These are phyloP conservation scores for Sanguinoderma infundibulare DNA, from an alignment of 1,284 basidiomycete genomes.

Conservation along the genomic window DNA sequence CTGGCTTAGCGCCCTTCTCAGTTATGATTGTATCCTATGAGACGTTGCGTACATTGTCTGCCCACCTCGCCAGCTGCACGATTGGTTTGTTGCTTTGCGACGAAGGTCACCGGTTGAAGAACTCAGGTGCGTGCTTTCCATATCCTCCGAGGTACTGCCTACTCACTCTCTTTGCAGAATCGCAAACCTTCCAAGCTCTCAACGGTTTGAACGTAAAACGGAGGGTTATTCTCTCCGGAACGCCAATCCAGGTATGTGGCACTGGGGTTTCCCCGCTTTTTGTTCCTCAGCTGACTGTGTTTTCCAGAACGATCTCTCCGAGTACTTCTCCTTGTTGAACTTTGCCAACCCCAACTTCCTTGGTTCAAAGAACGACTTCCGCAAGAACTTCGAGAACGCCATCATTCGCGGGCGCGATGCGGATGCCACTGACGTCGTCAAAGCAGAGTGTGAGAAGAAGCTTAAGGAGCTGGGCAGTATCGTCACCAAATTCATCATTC, in stretches of 20 bases:
- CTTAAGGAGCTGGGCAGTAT: slow-evolving; percentile 91
- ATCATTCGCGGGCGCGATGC: slow-evolving; percentile 96
- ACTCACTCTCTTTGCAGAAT: slow-evolving; percentile 55
- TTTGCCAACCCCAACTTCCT: slow-evolving; percentile 98
- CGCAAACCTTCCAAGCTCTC: slow-evolving; percentile 88
- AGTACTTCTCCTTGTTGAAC: slow-evolving; percentile 95
- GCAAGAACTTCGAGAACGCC: slow-evolving; percentile 94
- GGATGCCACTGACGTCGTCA: slow-evolving; percentile 84
- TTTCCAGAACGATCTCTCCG: slow-evolving; percentile 89
- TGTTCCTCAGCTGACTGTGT: not conserved
- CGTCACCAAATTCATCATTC: slow-evolving; percentile 97
- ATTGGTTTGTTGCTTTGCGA: slow-evolving; percentile 95
- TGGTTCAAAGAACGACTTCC: slow-evolving; percentile 91
- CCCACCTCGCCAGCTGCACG: slow-evolving; percentile 76
- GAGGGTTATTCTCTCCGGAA: slow-evolving; percentile 96
- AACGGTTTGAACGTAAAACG: slow-evolving; percentile 88
- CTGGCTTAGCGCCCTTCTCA: slow-evolving; percentile 35
- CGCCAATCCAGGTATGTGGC: slow-evolving; percentile 82
- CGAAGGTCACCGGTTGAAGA: slow-evolving; percentile 97
- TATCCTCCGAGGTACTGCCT: not conserved
- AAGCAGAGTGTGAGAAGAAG: slow-evolving; percentile 87
- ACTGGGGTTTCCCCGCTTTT: not conserved
- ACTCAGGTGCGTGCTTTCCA: slow-evolving; percentile 70
- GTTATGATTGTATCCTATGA: slow-evolving; percentile 99
- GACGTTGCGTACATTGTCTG: slow-evolving; percentile 85